Conservation (phyloP, 306 rosid genomes). For the Cucurbita moschata region DNA sequence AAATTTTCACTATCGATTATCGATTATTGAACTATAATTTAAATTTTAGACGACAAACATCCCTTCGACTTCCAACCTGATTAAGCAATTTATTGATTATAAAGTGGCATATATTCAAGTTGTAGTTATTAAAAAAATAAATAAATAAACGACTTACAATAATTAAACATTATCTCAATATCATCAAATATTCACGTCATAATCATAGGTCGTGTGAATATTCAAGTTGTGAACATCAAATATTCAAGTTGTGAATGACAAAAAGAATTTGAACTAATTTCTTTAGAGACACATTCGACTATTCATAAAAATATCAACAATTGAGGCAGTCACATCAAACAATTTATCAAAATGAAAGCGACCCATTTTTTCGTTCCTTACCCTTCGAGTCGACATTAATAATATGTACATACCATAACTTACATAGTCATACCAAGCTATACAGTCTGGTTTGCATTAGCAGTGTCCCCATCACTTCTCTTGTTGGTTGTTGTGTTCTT, state of each 20-base stretch:
- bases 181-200: background rate
- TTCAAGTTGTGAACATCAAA: no score
- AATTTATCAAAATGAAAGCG: background rate
- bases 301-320: background rate
- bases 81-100: no score
- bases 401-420: background rate
- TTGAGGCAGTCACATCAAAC: background rate
- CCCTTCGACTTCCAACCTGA: no score
- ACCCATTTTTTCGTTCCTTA: background rate
- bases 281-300: background rate
- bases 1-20: no score
- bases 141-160: no score
- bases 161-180: no score
- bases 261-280: background rate
- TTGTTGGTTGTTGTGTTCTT: slow-evolving; percentile 15
- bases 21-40: no score
- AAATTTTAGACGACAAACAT: no score
- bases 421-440: background rate
- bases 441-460: background rate
- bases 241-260: background rate
- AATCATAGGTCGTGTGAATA: background rate
- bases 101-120: no score
- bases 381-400: background rate
- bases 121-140: no score
- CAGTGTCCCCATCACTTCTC: background rate